Evolutionary conservation across 2,329 filamentous ascomycete species (phyloP).

Genomic region (Fusarium falciforme): DNA sequence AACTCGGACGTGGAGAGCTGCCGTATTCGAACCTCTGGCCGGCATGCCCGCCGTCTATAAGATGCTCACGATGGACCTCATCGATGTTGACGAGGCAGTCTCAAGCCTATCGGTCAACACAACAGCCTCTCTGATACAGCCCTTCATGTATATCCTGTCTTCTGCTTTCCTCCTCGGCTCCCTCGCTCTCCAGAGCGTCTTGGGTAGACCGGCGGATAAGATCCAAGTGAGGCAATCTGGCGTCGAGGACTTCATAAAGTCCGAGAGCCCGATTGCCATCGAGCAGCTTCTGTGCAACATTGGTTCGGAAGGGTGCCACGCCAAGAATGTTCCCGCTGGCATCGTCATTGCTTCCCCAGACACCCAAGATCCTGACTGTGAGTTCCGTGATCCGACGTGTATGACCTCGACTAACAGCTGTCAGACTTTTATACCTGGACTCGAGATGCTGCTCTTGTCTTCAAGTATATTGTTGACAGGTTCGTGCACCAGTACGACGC

Average conservation of each 20-base stretch:
- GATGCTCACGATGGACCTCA: slow-evolving; percentile 40
- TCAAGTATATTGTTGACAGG: slow-evolving; percentile 76
- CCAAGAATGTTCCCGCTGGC: slow-evolving; percentile 59
- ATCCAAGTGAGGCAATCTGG: slow-evolving; percentile 55
- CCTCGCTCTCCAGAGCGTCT: slow-evolving; percentile 62
- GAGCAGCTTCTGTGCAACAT: slow-evolving; percentile 69
- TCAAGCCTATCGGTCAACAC: slow-evolving; percentile 45
- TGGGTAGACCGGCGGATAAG: slow-evolving; percentile 58
- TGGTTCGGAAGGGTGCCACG: slow-evolving; percentile 64
- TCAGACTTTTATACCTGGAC: slow-evolving; percentile 85
- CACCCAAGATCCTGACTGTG: slow-evolving; percentile 66
- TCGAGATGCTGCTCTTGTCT: slow-evolving; percentile 76
- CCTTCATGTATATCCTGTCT: slow-evolving; percentile 63
- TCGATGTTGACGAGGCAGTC: slow-evolving; percentile 37
- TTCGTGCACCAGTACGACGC: slow-evolving; percentile 70
- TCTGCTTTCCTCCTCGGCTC: slow-evolving; percentile 63
- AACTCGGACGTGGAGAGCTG: slow-evolving; percentile 3
- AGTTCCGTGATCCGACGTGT: slow-evolving; percentile 37
- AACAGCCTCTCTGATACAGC: slow-evolving; percentile 46
- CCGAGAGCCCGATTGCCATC: slow-evolving; percentile 64
- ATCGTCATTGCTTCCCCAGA: slow-evolving; percentile 69
- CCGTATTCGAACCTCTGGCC: not conserved
- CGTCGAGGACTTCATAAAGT: slow-evolving; percentile 65
- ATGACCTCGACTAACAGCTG: slow-evolving; percentile 6
- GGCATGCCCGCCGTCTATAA: slow-evolving; percentile 32